These are phyloP conservation scores for Mallotus nudiflorus DNA, from an alignment of 345 rosid genomes.

Conservation along the genomic window DNA sequence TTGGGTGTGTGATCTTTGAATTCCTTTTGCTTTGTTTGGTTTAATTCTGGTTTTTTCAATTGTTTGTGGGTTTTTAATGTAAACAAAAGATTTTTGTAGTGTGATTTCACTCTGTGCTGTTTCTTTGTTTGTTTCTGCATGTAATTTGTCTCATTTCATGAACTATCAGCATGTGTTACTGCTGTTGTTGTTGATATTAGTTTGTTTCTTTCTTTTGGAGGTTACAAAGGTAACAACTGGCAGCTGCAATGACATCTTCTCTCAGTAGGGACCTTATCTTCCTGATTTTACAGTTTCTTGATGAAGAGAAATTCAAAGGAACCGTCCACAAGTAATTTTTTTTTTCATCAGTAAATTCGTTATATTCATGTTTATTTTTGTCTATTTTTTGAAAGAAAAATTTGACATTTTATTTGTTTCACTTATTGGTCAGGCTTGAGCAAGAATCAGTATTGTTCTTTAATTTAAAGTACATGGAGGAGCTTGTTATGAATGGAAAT, in stretches of 20 bases:
- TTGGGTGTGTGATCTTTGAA: background rate
- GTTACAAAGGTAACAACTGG: conserved; percentile 10
- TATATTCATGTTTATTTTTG: background rate
- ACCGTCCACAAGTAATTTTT: conserved; percentile 35
- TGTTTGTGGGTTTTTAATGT: too few species aligned
- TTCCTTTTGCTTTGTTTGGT: too few species aligned
- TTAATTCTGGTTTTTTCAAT: too few species aligned
- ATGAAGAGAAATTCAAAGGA: conserved; percentile 42
- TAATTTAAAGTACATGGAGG: conserved; percentile 39
- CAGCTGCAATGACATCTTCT: conserved; percentile 28
- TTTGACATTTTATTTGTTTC: background rate
- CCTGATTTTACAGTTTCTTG: conserved; percentile 45
- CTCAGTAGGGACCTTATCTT: conserved; percentile 44
- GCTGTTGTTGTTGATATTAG: conserved; percentile 4
- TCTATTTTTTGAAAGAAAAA: background rate
- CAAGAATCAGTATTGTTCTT: conserved; percentile 43
- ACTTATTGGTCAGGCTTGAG: conserved; percentile 38
- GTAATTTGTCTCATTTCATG: background rate
- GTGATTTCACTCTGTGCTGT: background rate
- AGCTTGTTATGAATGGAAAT: conserved; percentile 33
- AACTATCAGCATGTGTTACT: background rate
- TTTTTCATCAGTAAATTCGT: background rate
- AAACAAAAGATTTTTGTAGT: too few species aligned
- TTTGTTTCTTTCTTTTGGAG: conserved; percentile 2
- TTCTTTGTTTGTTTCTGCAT: conserved; percentile 7